Evolutionary conservation across 768 basidiomycete species (phyloP).

Genomic region (Amanita rimosa): DNA sequence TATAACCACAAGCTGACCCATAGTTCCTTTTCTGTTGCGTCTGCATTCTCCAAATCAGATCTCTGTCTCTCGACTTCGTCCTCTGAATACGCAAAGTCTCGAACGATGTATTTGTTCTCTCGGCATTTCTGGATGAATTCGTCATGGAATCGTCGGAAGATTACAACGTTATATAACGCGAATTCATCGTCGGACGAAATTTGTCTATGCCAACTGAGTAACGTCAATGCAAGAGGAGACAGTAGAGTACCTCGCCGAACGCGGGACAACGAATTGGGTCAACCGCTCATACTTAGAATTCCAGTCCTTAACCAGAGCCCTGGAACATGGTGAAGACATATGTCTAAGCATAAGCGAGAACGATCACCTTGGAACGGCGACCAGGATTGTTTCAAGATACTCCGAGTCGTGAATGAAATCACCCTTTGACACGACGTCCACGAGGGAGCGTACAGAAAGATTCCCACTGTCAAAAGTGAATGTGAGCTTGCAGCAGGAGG

Average conservation of each 20-base stretch:
- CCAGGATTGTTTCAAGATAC: constrained; percentile 84
- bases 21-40: constrained; percentile 86
- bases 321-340: constrained; percentile 25
- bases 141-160: constrained; percentile 87
- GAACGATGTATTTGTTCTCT: constrained; percentile 89
- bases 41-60: constrained; percentile 70
- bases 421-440: constrained; percentile 72
- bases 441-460: constrained; percentile 81
- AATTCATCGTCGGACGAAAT: constrained; percentile 86
- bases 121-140: constrained; percentile 90
- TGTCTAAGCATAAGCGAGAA: constrained; percentile 7
- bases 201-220: constrained; percentile 29
- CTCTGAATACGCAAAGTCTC: constrained; percentile 90
- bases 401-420: constrained; percentile 86
- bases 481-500: constrained; percentile 4
- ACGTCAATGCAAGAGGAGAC: constrained; percentile 1
- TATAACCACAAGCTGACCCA: constrained; percentile 55
- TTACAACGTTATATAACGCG: constrained; percentile 70
- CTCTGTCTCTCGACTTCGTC: constrained; percentile 70
- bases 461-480: constrained; percentile 56
- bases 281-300: constrained; percentile 80
- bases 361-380: constrained; percentile 85
- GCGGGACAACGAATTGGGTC: constrained; percentile 83
- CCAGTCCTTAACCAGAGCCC: constrained; percentile 78
- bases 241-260: constrained; percentile 61